These are phyloP conservation scores for Penicillium crystallinum DNA, from an alignment of 495 filamentous ascomycete species.

Conservation along the genomic window DNA sequence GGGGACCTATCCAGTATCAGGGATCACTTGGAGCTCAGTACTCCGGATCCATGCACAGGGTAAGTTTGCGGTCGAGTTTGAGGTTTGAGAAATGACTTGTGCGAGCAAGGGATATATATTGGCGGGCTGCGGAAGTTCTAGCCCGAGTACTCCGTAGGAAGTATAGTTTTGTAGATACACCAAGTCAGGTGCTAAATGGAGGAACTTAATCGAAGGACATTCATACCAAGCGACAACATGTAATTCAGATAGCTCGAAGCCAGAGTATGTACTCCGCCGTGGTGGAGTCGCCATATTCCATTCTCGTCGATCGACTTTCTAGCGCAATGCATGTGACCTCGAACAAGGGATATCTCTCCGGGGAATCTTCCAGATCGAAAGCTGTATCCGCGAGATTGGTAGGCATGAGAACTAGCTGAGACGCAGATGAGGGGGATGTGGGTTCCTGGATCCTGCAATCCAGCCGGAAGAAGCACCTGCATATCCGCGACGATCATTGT, in stretches of 20 bases:
- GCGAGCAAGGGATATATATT: constrained; percentile 21
- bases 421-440: constrained; percentile 10
- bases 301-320: neutral
- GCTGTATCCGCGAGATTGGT: constrained; percentile 1
- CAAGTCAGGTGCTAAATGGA: constrained; percentile 18
- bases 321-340: constrained; percentile 10
- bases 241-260: no score
- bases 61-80: neutral
- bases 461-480: constrained; percentile 22
- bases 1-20: neutral
- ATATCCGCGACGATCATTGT: constrained; percentile 22
- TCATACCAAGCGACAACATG: constrained; percentile 1
- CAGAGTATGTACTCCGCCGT: neutral
- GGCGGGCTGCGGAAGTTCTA: constrained; percentile 16
- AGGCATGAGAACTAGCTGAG: constrained; percentile 3
- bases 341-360: constrained; percentile 6
- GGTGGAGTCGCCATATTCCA: neutral
- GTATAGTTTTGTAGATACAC: constrained; percentile 18
- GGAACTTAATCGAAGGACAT: constrained; percentile 15
- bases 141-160: no score
- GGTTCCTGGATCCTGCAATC: constrained; percentile 9
- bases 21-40: neutral
- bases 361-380: constrained; percentile 7
- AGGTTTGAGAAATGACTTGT: constrained; percentile 7
- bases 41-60: neutral